Conservation (phyloP, 2,329 filamentous ascomycete species). For the Fusarium pilosicola region DNA sequence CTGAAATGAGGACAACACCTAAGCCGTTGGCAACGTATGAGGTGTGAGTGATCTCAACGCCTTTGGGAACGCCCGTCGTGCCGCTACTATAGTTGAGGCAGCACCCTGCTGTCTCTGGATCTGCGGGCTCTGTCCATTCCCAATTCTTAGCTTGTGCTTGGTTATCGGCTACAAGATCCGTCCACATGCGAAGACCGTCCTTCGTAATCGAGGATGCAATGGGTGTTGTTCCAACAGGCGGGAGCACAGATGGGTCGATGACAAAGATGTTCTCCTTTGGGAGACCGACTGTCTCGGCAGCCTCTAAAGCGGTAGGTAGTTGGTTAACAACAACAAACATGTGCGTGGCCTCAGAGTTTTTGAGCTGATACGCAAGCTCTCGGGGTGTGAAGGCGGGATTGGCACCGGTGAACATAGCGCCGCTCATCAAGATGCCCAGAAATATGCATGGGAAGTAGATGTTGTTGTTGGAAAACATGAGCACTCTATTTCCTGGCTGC, state of each 20-base stretch:
- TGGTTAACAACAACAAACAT: constrained; percentile 69
- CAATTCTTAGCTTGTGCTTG: constrained; percentile 58
- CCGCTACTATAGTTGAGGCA: constrained; percentile 82
- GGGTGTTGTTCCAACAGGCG: neutral
- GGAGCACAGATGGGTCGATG: constrained; percentile 65
- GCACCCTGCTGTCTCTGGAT: constrained; percentile 64
- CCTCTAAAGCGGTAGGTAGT: constrained; percentile 72
- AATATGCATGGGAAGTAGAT: constrained; percentile 77
- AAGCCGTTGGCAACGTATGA: constrained; percentile 78
- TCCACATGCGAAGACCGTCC: constrained; percentile 64
- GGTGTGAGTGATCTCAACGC: constrained; percentile 80
- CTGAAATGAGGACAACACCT: constrained; percentile 58
- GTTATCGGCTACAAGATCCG: constrained; percentile 62
- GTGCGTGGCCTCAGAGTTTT: constrained; percentile 74
- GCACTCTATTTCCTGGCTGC: constrained; percentile 72
- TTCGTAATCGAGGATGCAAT: constrained; percentile 44
- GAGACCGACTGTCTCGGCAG: constrained; percentile 68
- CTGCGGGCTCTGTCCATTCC: constrained; percentile 67
- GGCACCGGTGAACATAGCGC: constrained; percentile 80
- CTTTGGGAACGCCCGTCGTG: constrained; percentile 84
- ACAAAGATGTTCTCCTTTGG: constrained; percentile 67
- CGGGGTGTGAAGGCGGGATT: constrained; percentile 74
- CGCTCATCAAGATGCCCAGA: constrained; percentile 78
- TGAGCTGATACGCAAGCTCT: constrained; percentile 80
- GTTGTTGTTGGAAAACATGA: constrained; percentile 80